phyloP scores from a whole-genome alignment of 495 filamentous ascomycete species.

The Opeltia flavorubescens region DNA sequence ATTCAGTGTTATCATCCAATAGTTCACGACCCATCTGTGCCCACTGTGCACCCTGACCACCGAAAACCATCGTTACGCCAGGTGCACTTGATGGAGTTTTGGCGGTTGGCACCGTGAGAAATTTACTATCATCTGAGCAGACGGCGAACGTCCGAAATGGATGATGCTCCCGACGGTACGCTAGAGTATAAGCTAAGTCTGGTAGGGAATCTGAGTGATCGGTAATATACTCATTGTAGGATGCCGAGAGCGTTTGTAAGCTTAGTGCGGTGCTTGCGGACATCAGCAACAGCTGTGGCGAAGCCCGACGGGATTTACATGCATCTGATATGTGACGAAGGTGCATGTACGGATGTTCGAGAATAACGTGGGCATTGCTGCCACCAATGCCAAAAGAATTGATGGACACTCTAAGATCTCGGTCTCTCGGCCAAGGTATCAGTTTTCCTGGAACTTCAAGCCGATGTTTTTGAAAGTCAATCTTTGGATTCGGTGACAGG shows the following conservation, averaged over 20 bases:
- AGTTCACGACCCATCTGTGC: slow-evolving; percentile 23
- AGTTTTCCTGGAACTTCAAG: slow-evolving; percentile 3
- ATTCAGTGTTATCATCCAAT: neutral
- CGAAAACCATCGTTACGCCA: slow-evolving; percentile 17
- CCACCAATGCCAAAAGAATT: slow-evolving; percentile 32
- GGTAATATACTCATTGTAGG: no score
- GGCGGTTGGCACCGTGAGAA: neutral
- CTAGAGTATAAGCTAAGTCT: slow-evolving; percentile 22
- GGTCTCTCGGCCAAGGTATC: neutral
- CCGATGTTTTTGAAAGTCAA: slow-evolving; percentile 15
- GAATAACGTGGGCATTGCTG: slow-evolving; percentile 26
- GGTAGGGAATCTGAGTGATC: neutral
- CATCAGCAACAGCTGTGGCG: neutral
- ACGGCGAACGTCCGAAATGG: no score
- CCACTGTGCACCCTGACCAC: slow-evolving; percentile 28
- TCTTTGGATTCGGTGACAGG: slow-evolving; percentile 22
- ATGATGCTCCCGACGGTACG: slow-evolving; percentile 14
- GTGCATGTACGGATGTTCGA: slow-evolving; percentile 16
- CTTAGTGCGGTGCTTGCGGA: no score
- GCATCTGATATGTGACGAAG: slow-evolving; percentile 3
- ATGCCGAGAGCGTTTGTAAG: no score
- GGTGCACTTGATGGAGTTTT: neutral
- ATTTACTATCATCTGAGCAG: no score
- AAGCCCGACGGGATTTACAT: neutral
- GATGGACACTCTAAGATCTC: slow-evolving; percentile 12